phyloP scores from a whole-genome alignment of 2,329 filamentous ascomycete genomes.

The Periglandula ipomoeae region DNA sequence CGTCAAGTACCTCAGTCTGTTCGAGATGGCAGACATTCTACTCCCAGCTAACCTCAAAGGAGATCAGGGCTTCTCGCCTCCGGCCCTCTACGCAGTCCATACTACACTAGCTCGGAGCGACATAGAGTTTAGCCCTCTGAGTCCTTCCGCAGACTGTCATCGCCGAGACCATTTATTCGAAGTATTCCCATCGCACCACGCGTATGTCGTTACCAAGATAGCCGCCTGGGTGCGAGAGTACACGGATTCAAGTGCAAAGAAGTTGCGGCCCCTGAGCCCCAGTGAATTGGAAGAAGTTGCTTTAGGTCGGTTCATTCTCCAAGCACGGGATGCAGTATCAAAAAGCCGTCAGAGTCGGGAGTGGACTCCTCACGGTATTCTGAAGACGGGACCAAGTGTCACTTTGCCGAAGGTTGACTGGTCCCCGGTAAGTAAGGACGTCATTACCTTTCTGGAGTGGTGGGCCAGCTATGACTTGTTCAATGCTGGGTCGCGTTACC shows the following conservation, averaged over 20 bases:
- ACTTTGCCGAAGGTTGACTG: slow-evolving; percentile 17
- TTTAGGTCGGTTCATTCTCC: slow-evolving; percentile 37
- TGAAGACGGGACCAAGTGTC: slow-evolving; percentile 19
- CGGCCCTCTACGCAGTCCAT: slow-evolving; percentile 61
- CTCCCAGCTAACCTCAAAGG: slow-evolving; percentile 27
- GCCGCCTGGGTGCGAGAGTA: slow-evolving; percentile 24
- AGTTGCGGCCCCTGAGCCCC: slow-evolving; percentile 8
- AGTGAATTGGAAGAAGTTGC: slow-evolving; percentile 12
- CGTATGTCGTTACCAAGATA: slow-evolving; percentile 21
- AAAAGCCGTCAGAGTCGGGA: slow-evolving; percentile 38
- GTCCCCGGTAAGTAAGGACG: slow-evolving; percentile 28
- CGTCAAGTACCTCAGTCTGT: slow-evolving; percentile 38
- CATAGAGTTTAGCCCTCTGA: slow-evolving; percentile 46
- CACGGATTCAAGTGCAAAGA: slow-evolving; percentile 15
- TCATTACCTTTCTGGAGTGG: slow-evolving; percentile 60
- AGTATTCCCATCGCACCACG: slow-evolving; percentile 31
- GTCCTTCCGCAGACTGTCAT: slow-evolving; percentile 36
- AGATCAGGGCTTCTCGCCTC: slow-evolving; percentile 30
- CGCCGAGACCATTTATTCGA: slow-evolving; percentile 51
- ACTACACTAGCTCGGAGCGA: slow-evolving; percentile 52
- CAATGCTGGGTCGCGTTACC: slow-evolving; percentile 38
- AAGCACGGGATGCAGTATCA: slow-evolving; percentile 41
- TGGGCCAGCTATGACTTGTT: slow-evolving; percentile 55
- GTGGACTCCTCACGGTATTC: slow-evolving; percentile 41
- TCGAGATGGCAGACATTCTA: slow-evolving; percentile 39